These are phyloP conservation scores for Phytophthora capsici DNA, from an alignment of 352 stramenopile species.

Conservation along the genomic window DNA sequence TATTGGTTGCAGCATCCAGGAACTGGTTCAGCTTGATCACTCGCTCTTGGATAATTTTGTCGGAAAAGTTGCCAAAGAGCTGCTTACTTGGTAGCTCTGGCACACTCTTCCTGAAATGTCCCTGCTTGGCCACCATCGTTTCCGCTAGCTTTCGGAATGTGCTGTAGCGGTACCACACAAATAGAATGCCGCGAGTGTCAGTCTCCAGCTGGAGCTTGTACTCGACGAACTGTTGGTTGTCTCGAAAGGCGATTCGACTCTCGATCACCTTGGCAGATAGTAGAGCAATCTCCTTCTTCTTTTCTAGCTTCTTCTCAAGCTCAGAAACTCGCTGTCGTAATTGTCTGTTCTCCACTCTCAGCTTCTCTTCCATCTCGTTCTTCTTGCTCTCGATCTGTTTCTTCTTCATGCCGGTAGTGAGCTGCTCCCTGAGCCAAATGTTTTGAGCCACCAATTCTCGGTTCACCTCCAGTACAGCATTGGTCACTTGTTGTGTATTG, in stretches of 20 bases:
- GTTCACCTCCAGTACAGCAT: conserved; percentile 54
- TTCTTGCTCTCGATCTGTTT: conserved; percentile 11
- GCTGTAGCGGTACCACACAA: conserved; percentile 65
- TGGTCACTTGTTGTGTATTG: conserved; percentile 40
- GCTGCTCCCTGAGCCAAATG: conserved; percentile 50
- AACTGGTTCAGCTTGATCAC: conserved; percentile 66
- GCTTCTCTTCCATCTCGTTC: conserved; percentile 33
- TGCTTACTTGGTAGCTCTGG: conserved; percentile 65
- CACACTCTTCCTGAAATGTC: conserved; percentile 56
- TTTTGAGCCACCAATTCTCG: conserved; percentile 57
- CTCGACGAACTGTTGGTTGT: conserved; percentile 62
- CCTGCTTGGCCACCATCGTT: conserved; percentile 57
- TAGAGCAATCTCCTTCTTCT: conserved; percentile 52
- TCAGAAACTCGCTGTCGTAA: conserved; percentile 49
- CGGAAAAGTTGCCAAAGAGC: conserved; percentile 60
- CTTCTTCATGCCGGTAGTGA: conserved; percentile 33
- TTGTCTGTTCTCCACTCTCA: conserved; percentile 54
- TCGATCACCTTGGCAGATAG: conserved; percentile 55
- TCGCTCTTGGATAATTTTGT: conserved; percentile 66
- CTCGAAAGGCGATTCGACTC: conserved; percentile 53
- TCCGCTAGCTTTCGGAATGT: conserved; percentile 65
- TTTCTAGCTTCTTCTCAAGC: conserved; percentile 56
- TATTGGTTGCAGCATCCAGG: conserved; percentile 55
- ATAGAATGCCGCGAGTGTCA: conserved; percentile 56
- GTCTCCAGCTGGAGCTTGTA: conserved; percentile 68